Conservation (phyloP, 352 stramenopile genomes). For the Globisporangium takayamanum region DNA sequence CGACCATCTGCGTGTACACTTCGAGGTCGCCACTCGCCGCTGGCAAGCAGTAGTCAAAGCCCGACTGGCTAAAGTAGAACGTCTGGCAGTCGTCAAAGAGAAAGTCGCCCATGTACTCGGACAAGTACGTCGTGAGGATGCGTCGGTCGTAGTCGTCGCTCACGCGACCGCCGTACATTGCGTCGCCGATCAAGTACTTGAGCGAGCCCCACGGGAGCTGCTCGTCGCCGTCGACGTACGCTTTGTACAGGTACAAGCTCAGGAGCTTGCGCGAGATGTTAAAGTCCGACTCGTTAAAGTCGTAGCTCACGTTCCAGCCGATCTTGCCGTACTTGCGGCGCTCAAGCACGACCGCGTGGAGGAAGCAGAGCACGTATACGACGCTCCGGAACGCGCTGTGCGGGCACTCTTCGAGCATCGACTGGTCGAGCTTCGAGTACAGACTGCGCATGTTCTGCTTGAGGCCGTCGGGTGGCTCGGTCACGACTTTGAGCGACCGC, state of each 20-base stretch:
- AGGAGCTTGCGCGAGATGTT: conserved; percentile 91
- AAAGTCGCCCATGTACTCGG: conserved; percentile 97
- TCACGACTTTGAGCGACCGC: conserved; percentile 93
- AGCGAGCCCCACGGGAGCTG: conserved; percentile 92
- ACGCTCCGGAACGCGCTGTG: conserved; percentile 90
- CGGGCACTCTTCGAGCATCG: conserved; percentile 90
- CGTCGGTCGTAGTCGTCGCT: conserved; percentile 94
- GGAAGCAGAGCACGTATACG: conserved; percentile 93
- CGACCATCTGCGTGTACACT: conserved; percentile 77
- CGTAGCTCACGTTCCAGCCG: conserved; percentile 95
- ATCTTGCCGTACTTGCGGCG: conserved; percentile 96
- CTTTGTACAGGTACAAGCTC: conserved; percentile 91
- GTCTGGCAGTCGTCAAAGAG: conserved; percentile 92
- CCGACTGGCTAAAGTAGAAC: conserved; percentile 92
- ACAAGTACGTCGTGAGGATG: conserved; percentile 91
- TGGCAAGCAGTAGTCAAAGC: conserved; percentile 90
- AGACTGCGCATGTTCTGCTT: conserved; percentile 96
- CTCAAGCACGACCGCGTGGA: conserved; percentile 94
- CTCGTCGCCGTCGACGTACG: conserved; percentile 89
- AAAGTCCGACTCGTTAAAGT: conserved; percentile 97
- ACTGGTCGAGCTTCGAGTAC: conserved; percentile 89
- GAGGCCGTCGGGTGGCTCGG: conserved; percentile 92
- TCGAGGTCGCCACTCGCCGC: conserved; percentile 49
- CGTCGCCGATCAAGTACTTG: conserved; percentile 94
- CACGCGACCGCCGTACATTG: conserved; percentile 96